A percentile compares a stretch with the other conserved stretches of the same genome.
Conservation (phyloP, 352 stramenopile species). For the Pythium apleroticum region DNA sequence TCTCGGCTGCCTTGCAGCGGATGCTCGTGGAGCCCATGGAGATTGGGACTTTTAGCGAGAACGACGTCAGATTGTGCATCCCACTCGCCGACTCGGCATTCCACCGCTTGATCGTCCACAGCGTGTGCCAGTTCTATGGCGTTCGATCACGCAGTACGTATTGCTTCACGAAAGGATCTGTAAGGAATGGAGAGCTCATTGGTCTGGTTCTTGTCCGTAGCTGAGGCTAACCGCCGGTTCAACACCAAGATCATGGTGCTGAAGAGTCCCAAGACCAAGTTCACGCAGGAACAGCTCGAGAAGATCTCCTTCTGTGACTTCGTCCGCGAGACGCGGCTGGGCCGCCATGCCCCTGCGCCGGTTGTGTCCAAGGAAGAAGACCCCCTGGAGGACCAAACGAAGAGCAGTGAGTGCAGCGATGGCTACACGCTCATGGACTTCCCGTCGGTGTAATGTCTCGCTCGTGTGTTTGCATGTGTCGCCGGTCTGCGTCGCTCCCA, state of each 20-base stretch:
- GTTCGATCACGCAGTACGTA: conserved; percentile 79
- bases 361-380: conserved; percentile 28
- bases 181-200: not conserved
- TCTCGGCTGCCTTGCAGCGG: conserved; percentile 51
- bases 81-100: conserved; percentile 82
- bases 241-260: conserved; percentile 86
- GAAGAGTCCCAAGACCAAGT: conserved; percentile 56
- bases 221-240: conserved; percentile 61
- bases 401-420: conserved; percentile 83
- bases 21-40: conserved; percentile 71
- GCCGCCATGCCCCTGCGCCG: conserved; percentile 12
- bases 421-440: conserved; percentile 74
- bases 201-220: conserved; percentile 21
- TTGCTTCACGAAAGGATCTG: not conserved
- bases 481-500: conserved; percentile 1
- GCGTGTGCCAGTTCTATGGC: conserved; percentile 87
- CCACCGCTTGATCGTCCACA: conserved; percentile 87
- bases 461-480: conserved; percentile 15
- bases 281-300: conserved; percentile 42
- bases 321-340: conserved; percentile 68
- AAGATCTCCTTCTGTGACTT: conserved; percentile 77
- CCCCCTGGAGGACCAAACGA: conserved; percentile 53
- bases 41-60: conserved; percentile 52
- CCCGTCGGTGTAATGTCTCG: conserved; percentile 47
- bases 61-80: conserved; percentile 66